These are phyloP conservation scores for Cyathus striatus DNA, from an alignment of 768 basidiomycete species.

Conservation along the genomic window DNA sequence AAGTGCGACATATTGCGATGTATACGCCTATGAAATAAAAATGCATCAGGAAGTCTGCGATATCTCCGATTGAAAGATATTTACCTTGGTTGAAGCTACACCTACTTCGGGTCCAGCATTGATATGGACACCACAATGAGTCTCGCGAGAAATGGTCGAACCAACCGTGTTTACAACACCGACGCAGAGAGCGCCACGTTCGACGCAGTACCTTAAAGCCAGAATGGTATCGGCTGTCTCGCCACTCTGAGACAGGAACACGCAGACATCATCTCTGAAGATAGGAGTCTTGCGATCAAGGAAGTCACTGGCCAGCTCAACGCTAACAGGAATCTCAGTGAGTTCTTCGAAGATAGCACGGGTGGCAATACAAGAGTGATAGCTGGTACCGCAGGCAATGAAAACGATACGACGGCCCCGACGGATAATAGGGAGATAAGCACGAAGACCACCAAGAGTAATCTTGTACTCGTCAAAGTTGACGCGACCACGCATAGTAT, in stretches of 20 bases:
- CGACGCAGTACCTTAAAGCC: conserved; percentile 92
- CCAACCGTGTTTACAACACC: conserved; percentile 99
- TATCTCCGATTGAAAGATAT: conserved; percentile 6
- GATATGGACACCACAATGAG: conserved; percentile 99
- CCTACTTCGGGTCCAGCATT: conserved; percentile 99
- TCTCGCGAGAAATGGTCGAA: conserved; percentile 95
- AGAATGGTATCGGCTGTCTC: conserved; percentile 99
- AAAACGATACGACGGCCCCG: conserved; percentile 93
- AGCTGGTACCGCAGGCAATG: conserved; percentile 97
- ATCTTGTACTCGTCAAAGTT: conserved; percentile 93
- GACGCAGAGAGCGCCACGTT: conserved; percentile 92
- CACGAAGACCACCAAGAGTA: conserved; percentile 92
- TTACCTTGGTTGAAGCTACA: conserved; percentile 95
- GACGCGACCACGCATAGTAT: conserved; percentile 99
- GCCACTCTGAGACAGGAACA: conserved; percentile 96
- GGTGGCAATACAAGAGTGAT: conserved; percentile 95
- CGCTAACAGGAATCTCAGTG: conserved; percentile 96
- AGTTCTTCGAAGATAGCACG: conserved; percentile 98
- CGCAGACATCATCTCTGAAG: conserved; percentile 96
- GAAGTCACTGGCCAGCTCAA: conserved; percentile 98
- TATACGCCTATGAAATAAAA: conserved; percentile 72
- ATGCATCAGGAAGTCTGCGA: conserved; percentile 3
- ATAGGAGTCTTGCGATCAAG: conserved; percentile 98
- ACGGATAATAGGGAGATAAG: conserved; percentile 93
- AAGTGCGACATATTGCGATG: conserved; percentile 97